Percentiles rank a stretch among this genome's conserved stretches.
These are phyloP conservation scores for Apiosordaria backusii DNA, from an alignment of 495 filamentous ascomycete genomes.

Conservation along the genomic window DNA sequence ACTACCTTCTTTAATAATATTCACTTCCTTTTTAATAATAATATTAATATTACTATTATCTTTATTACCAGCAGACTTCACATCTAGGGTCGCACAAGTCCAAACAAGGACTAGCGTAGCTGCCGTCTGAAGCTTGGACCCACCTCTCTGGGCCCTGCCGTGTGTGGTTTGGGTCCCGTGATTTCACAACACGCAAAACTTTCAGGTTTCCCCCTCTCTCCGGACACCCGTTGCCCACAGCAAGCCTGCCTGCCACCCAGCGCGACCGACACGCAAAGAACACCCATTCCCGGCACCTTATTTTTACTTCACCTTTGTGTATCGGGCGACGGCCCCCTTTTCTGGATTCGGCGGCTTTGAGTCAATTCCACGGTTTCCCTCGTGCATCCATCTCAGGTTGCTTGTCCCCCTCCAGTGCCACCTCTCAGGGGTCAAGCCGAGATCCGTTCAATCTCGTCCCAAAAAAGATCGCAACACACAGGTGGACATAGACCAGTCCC, in stretches of 20 bases:
- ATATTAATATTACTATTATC: too few relatives aligned
- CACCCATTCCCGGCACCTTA: constrained; percentile 5
- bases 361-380: background rate
- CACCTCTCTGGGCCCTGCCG: constrained; percentile 18
- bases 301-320: background rate
- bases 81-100: constrained; percentile 4
- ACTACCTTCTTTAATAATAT: too few relatives aligned
- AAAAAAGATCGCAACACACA: constrained; percentile 2
- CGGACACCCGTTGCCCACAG: constrained; percentile 11
- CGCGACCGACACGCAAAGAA: constrained; percentile 8
- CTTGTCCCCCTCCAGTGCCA: background rate
- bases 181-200: constrained; percentile 29
- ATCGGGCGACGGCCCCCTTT: background rate
- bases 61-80: constrained; percentile 6
- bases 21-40: too few relatives aligned
- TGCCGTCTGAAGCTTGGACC: constrained; percentile 16
- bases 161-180: constrained; percentile 21
- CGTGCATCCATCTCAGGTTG: background rate
- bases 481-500: background rate
- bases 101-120: constrained; percentile 6
- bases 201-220: constrained; percentile 9
- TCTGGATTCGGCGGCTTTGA: background rate
- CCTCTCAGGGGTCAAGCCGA: background rate
- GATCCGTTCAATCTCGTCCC: background rate
- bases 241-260: constrained; percentile 17